A percentile compares a stretch with the other conserved stretches of the same genome.
phyloP scores from a whole-genome alignment of 2,329 filamentous ascomycete genomes.

The Curvularia lunata region DNA sequence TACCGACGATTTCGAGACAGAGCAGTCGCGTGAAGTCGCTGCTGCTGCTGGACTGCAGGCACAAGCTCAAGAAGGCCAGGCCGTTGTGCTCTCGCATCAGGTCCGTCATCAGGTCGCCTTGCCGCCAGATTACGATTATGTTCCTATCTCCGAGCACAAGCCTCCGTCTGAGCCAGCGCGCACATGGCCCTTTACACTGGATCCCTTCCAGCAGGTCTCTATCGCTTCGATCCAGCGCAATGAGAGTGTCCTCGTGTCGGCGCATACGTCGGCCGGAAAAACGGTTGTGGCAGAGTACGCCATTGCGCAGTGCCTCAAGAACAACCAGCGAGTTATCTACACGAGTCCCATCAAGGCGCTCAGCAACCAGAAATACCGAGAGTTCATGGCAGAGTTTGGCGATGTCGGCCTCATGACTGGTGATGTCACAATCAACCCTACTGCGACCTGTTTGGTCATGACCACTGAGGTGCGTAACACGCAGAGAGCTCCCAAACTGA shows the following conservation, averaged over 20 bases:
- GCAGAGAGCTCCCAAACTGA: background rate
- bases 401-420: constrained; percentile 98
- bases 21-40: constrained; percentile 88
- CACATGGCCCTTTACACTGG: constrained; percentile 85
- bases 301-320: constrained; percentile 94
- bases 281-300: constrained; percentile 98
- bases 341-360: constrained; percentile 98
- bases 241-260: constrained; percentile 95
- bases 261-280: constrained; percentile 96
- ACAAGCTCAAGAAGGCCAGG: constrained; percentile 68
- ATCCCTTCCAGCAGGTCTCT: constrained; percentile 95
- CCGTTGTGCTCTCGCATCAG: constrained; percentile 90
- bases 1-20: constrained; percentile 93
- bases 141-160: constrained; percentile 94
- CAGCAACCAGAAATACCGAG: constrained; percentile 98
- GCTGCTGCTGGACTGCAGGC: constrained; percentile 73
- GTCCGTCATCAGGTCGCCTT: constrained; percentile 97
- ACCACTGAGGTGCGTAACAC: constrained; percentile 73
- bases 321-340: constrained; percentile 98
- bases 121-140: constrained; percentile 90
- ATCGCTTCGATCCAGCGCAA: constrained; percentile 94
- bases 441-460: constrained; percentile 97
- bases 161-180: constrained; percentile 85
- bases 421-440: constrained; percentile 98
- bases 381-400: constrained; percentile 93